Conservation (phyloP, 1,284 basidiomycete genomes). For the Cryptococcus sp. region DNA sequence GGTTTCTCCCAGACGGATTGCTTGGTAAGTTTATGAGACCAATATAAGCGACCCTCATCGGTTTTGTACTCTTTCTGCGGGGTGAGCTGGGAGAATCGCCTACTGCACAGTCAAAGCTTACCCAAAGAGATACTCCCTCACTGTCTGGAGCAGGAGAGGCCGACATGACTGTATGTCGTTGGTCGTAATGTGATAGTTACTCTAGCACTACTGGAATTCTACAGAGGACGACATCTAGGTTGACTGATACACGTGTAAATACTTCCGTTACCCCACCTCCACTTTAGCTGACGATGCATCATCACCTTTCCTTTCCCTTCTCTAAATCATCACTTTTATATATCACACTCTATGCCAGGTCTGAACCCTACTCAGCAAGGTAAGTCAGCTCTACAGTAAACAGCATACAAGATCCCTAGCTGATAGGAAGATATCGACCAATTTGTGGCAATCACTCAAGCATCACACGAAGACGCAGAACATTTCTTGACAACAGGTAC, state of each 20-base stretch:
- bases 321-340: no score
- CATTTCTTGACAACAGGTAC: conserved; percentile 41
- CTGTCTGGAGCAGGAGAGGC: conserved; percentile 5
- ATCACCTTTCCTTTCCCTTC: no score
- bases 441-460: conserved; percentile 45
- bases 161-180: conserved; percentile 1
- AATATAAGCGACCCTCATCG: conserved; percentile 45
- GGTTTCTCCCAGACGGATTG: conserved; percentile 51
- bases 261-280: neutral
- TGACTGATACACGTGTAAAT: neutral
- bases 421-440: conserved; percentile 36
- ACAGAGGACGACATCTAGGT: no score
- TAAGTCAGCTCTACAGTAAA: conserved; percentile 6
- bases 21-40: conserved; percentile 48
- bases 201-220: no score
- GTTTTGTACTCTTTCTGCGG: conserved; percentile 44
- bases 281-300: no score
- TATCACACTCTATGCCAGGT: conserved; percentile 38
- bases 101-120: no score
- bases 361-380: conserved; percentile 33
- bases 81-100: neutral
- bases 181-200: no score
- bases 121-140: conserved; percentile 19
- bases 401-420: neutral
- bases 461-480: conserved; percentile 33